These are phyloP conservation scores for Melastoma candidum DNA, from an alignment of 441 rosid genomes.

Conservation along the genomic window DNA sequence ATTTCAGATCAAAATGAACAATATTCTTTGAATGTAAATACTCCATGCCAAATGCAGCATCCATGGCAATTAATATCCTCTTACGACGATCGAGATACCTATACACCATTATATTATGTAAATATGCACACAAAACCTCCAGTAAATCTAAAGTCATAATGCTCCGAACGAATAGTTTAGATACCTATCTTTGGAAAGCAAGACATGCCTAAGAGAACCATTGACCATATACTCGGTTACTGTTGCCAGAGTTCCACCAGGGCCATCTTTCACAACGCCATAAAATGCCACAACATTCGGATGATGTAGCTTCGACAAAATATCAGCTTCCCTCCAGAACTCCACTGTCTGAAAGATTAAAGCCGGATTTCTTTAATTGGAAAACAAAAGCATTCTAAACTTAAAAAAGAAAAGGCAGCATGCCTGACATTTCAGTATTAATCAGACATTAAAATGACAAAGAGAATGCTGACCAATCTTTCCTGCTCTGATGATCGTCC, in stretches of 20 bases:
- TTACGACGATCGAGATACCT: constrained; percentile 89
- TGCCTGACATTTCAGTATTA: too few relatives aligned
- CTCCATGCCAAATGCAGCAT: constrained; percentile 99
- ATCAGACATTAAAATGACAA: neutral
- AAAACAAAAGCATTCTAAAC: too few relatives aligned
- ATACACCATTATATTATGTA: too few relatives aligned
- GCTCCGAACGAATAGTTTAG: neutral
- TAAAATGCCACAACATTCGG: constrained; percentile 80
- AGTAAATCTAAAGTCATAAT: too few relatives aligned
- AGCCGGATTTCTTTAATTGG: too few relatives aligned
- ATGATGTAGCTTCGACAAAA: constrained; percentile 73
- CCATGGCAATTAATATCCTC: constrained; percentile 92
- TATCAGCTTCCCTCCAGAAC: constrained; percentile 96
- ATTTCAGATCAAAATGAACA: constrained; percentile 95
- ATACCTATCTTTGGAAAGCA: constrained; percentile 83
- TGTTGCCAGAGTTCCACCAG: constrained; percentile 90
- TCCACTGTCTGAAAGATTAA: constrained; percentile 52
- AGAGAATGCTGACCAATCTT: constrained; percentile 16
- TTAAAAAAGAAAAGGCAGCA: too few relatives aligned
- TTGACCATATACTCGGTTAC: constrained; percentile 95
- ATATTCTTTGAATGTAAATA: constrained; percentile 89
- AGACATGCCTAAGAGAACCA: constrained; percentile 90
- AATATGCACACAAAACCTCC: too few relatives aligned
- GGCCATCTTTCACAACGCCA: constrained; percentile 94
- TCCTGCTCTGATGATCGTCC: constrained; percentile 22